Conservation (phyloP, 2,329 filamentous ascomycete genomes). For the Macrophomina tecta region DNA sequence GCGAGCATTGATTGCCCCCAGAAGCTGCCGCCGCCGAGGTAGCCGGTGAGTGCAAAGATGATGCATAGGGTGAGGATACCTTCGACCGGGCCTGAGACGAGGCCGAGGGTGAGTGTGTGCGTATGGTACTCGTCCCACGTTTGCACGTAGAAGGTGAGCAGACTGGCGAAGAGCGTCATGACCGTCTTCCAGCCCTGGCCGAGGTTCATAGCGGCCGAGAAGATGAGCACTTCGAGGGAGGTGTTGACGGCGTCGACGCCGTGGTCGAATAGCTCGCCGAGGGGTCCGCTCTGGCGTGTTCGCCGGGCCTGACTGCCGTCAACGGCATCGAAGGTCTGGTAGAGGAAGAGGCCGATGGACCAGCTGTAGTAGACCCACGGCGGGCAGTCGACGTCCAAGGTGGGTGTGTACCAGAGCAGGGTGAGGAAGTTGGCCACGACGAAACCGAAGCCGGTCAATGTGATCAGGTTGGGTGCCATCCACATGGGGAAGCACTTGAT, state of each 20-base stretch:
- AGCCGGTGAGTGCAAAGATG: conserved; percentile 83
- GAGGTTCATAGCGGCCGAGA: conserved; percentile 89
- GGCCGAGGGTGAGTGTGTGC: conserved; percentile 87
- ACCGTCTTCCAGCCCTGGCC: conserved; percentile 92
- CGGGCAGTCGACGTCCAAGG: conserved; percentile 89
- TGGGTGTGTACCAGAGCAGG: conserved; percentile 94
- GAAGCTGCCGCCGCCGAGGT: conserved; percentile 86
- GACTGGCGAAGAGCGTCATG: conserved; percentile 78
- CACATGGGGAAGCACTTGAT: conserved; percentile 94
- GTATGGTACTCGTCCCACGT: conserved; percentile 99
- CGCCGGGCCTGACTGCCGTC: conserved; percentile 92
- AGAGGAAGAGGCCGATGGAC: conserved; percentile 88
- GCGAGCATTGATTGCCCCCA: conserved; percentile 85
- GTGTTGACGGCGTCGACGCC: conserved; percentile 96
- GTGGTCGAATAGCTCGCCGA: conserved; percentile 97
- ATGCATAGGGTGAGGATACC: conserved; percentile 83
- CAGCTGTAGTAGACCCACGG: conserved; percentile 94
- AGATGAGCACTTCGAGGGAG: conserved; percentile 88
- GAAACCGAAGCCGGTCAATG: conserved; percentile 87
- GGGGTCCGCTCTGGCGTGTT: conserved; percentile 88
- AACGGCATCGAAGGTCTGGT: conserved; percentile 98
- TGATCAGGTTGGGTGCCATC: conserved; percentile 82
- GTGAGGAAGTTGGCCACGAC: conserved; percentile 89
- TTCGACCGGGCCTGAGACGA: conserved; percentile 94
- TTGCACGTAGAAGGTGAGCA: conserved; percentile 97